Conservation (phyloP, 805 yeast species). For the Starmerella bombicola region DNA sequence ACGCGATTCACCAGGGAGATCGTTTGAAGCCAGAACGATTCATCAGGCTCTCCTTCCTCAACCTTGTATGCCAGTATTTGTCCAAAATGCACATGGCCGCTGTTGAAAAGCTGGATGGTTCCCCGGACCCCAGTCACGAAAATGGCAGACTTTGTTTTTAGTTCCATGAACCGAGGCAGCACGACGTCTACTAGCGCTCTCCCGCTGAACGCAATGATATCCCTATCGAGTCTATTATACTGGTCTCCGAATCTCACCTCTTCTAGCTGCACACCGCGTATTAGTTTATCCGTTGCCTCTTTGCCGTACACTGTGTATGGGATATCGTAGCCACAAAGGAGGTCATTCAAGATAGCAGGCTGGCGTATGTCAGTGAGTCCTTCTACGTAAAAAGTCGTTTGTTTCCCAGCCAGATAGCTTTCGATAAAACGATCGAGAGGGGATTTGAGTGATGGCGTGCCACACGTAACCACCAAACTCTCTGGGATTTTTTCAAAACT, state of each 20-base stretch:
- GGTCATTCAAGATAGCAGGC: constrained; percentile 10
- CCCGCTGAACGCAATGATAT: constrained; percentile 20
- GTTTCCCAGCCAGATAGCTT: constrained; percentile 23
- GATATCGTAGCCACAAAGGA: constrained; percentile 13
- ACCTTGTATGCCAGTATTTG: constrained; percentile 32
- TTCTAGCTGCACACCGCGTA: constrained; percentile 23
- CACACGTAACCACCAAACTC: constrained; percentile 21
- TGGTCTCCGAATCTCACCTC: constrained; percentile 18
- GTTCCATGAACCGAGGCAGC: constrained; percentile 22
- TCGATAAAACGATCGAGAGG: constrained; percentile 25
- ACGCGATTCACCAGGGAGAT: constrained; percentile 22
- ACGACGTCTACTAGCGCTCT: constrained; percentile 21
- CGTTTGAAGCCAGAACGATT: constrained; percentile 34
- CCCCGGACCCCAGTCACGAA: constrained; percentile 34
- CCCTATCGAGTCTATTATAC: neutral
- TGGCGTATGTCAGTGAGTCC: constrained; percentile 16
- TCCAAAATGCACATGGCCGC: constrained; percentile 32
- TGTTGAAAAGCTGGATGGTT: constrained; percentile 32
- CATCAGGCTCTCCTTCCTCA: neutral
- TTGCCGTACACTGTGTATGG: constrained; percentile 23
- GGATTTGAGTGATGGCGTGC: constrained; percentile 13
- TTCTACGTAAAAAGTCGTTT: constrained; percentile 16
- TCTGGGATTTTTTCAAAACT: constrained; percentile 19
- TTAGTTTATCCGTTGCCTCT: constrained; percentile 22
- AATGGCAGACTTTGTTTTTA: constrained; percentile 23